Percentiles rank a stretch among this genome's conserved stretches.
Conservation (phyloP, 331 rosid species). For the Spiraea crenata region DNA sequence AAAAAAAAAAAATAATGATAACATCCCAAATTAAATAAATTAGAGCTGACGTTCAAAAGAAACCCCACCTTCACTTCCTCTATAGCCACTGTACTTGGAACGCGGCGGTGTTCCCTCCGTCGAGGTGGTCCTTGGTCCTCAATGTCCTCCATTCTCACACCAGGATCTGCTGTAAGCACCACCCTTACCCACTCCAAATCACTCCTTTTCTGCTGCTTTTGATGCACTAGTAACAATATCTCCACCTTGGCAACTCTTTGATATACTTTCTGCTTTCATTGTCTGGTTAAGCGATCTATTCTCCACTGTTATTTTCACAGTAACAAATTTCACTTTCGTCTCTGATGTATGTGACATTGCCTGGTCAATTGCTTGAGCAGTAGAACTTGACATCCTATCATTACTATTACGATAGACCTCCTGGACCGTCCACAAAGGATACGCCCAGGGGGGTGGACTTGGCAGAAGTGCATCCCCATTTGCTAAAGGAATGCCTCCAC, state of each 20-base stretch:
- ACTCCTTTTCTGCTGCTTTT: constrained; percentile 34
- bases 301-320: constrained; percentile 56
- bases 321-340: constrained; percentile 62
- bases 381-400: constrained; percentile 93
- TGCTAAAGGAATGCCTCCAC: constrained; percentile 93
- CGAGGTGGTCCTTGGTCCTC: constrained; percentile 65
- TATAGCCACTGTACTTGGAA: constrained; percentile 91
- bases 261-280: constrained; percentile 32
- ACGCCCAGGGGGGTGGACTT: constrained; percentile 98
- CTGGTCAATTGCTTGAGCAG: constrained; percentile 94
- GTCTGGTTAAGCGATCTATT: constrained; percentile 38
- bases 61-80: constrained; percentile 92
- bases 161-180: constrained; percentile 74
- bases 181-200: constrained; percentile 86
- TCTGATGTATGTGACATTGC: constrained; percentile 82
- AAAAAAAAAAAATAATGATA: no score
- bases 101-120: constrained; percentile 90
- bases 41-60: no score
- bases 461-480: constrained; percentile 86
- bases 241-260: constrained; percentile 29
- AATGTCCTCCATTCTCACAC: constrained; percentile 82
- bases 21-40: no score
- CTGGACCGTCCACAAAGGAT: constrained; percentile 86
- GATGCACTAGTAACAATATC: constrained; percentile 24
- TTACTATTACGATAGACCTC: constrained; percentile 91